A percentile compares a stretch with the other conserved stretches of the same genome.
These are phyloP conservation scores for Ophiostoma sp. DNA, from an alignment of 2,329 filamentous ascomycete genomes.

Conservation along the genomic window DNA sequence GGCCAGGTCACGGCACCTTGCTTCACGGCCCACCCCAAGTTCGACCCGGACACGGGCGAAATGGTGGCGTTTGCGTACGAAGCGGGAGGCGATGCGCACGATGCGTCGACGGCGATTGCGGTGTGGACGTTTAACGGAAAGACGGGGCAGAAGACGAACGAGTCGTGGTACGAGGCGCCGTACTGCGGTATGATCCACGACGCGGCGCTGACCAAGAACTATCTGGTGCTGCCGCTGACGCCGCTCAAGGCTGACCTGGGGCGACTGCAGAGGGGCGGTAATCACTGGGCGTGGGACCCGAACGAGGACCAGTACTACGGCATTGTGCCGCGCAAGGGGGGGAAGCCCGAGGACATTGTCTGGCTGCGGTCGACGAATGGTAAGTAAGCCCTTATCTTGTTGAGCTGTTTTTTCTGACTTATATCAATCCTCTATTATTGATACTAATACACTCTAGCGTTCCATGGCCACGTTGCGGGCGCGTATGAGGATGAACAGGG, in stretches of 20 bases:
- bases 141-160: conserved; percentile 41
- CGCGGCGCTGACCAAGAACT: conserved; percentile 44
- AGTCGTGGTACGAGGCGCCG: conserved; percentile 45
- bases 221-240: conserved; percentile 43
- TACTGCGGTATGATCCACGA: conserved; percentile 52
- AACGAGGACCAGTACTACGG: conserved; percentile 52
- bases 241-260: conserved; percentile 43
- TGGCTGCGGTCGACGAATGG: conserved; percentile 50
- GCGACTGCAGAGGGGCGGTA: conserved; percentile 41
- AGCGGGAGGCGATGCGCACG: conserved; percentile 40
- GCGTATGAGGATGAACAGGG: conserved; percentile 45
- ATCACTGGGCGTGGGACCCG: conserved; percentile 50
- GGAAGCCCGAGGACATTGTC: conserved; percentile 47
- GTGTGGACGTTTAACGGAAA: conserved; percentile 43
- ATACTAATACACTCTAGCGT: conserved; percentile 31
- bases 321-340: conserved; percentile 46
- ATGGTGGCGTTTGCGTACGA: conserved; percentile 50
- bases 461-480: conserved; percentile 45
- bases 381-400: conserved; percentile 33
- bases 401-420: not conserved
- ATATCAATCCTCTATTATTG: too few species aligned
- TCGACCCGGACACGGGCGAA: conserved; percentile 47
- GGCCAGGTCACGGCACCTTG: conserved; percentile 44
- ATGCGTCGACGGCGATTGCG: conserved; percentile 41
- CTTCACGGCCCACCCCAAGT: conserved; percentile 49